Evolutionary conservation across 1,284 basidiomycete species (phyloP), one percentile per base, ranked within the genome.

Genomic region (Boletus sp.): DNA sequence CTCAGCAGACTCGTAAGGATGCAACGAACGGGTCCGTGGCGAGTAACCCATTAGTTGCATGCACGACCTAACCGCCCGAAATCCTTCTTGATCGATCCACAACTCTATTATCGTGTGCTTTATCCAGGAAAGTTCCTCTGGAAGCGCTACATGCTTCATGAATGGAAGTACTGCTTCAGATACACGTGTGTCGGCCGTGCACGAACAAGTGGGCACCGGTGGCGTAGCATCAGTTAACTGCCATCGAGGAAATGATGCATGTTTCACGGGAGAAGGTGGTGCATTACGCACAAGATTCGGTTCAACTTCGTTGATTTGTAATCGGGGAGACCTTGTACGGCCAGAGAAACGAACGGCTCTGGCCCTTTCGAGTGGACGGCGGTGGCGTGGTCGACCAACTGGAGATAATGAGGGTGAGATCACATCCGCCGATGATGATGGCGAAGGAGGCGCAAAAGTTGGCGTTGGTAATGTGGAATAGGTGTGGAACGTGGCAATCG

Each of bases 51-150:
- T 69, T 39, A 82, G 76, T 48, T 70, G 73, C 68, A 89, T 82
- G 10, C 70, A 65, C 16, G 82, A 78, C 19, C 72, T 69, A 14
- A 82, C 72, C 10, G 76, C 73, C 23, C 86, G 78, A 55, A 85
- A 87, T 7, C 84, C 82, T 67, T 91, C 88, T 65, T 91, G 88
- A 59, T 91, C 89, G 26, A 91, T 81, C 65, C 81, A 76, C 25
- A 91, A 67, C 49, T 86, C 78, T n/a, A 90, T 64, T 27, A 64
- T 66, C 16, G 71, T 70, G 40, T 73, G 69, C 47, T 73, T 69
- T 8, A 88, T 71, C 80, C 81, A 85, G 1, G 63, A 55, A 2
- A 81, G 44, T 32, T 69, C 62, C 14, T 58, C 54, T 0, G 75
- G 75, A 13, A 78, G 61, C 29, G 49, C 51, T 20, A 50, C 33